Percentiles rank a stretch among this genome's conserved stretches.
Conservation (phyloP, 495 filamentous ascomycete species). For the Neurospora sp. region DNA sequence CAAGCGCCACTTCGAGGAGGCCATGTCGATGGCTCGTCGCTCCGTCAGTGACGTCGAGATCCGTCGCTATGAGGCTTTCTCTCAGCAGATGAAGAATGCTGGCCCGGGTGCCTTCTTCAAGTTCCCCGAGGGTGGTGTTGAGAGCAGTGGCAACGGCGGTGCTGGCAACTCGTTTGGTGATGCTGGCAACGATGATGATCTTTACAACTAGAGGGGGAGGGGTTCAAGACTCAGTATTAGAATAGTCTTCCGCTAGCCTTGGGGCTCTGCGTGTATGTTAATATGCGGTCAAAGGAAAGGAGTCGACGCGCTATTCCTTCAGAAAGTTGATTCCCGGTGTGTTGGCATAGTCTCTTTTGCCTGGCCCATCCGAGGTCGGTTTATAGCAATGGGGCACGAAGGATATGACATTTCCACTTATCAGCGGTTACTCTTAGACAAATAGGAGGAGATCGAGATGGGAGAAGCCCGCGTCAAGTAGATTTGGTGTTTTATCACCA, state of each 20-base stretch:
- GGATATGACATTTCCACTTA: not conserved
- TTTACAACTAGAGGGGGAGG: slow-evolving; percentile 47
- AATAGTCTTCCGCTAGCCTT: not conserved
- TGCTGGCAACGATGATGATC: slow-evolving; percentile 79
- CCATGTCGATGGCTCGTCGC: slow-evolving; percentile 84
- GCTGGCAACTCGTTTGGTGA: slow-evolving; percentile 62
- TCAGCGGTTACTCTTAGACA: not conserved
- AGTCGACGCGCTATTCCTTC: not conserved
- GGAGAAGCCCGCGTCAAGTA: not conserved
- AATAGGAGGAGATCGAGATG: not conserved
- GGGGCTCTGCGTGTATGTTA: not conserved
- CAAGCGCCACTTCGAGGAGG: slow-evolving; percentile 95
- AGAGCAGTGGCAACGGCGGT: slow-evolving; percentile 35
- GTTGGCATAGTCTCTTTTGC: not conserved
- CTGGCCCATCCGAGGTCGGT: not conserved
- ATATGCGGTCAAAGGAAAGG: not conserved
- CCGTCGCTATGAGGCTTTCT: slow-evolving; percentile 94
- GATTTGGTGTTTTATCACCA: not conserved
- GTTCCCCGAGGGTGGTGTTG: slow-evolving; percentile 70
- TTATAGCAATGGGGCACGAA: not conserved
- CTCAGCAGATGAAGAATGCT: slow-evolving; percentile 96
- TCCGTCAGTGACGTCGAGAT: slow-evolving; percentile 96
- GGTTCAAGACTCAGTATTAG: not conserved
- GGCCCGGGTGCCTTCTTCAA: slow-evolving; percentile 94
- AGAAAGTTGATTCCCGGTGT: not conserved